Evolutionary conservation across 108 stramenopile species (phyloP), one percentile per base, ranked within the genome.

Genomic region (Nitzschia palea): DNA sequence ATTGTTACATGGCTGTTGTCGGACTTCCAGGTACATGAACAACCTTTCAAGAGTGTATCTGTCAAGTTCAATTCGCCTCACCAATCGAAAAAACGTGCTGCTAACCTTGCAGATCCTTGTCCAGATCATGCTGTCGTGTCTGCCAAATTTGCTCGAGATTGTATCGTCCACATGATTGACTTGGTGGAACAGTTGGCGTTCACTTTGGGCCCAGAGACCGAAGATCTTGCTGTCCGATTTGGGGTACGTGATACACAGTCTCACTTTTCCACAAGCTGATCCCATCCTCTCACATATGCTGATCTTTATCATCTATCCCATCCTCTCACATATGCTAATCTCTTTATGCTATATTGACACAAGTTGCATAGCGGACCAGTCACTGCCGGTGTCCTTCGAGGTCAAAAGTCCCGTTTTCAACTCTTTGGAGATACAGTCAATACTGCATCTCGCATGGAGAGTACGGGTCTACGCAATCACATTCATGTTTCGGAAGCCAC

Each of bases 401-500:
- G 62, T 4, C 44, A 63, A 20, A 63, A 63, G 44, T 25, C 25
- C 6, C 43, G 62, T 26, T 63, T 63, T 26, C 68, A 69, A 30
- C 32, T 69, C 27, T 69, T 69, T 59, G 68, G 68, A 33, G 68
- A 69, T 28, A 69, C 68, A 6, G 66, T 65, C 32, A 79, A 79
- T 0, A 56, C 79, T 10, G 77, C 73, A 15, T 42, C 55, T 23
- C 53, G 85, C 2, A 86, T 86, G 59, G 85, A 86, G 65, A 65
- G 56, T 6, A 70, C 78, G 4, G 80, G 85, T 1, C 31, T 56
- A 29, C 56, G 48, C 15, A 56, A 59, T 30, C 55, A 18, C 10
- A 78, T 86, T 27, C 85, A 86, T 32, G 31, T 83, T 1, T 67
- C 68, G 31, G 26, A 66, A 31, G 72, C 72, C 29, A 83, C 82